Conservation (phyloP, 345 rosid species). For the Carallia brachiata region DNA sequence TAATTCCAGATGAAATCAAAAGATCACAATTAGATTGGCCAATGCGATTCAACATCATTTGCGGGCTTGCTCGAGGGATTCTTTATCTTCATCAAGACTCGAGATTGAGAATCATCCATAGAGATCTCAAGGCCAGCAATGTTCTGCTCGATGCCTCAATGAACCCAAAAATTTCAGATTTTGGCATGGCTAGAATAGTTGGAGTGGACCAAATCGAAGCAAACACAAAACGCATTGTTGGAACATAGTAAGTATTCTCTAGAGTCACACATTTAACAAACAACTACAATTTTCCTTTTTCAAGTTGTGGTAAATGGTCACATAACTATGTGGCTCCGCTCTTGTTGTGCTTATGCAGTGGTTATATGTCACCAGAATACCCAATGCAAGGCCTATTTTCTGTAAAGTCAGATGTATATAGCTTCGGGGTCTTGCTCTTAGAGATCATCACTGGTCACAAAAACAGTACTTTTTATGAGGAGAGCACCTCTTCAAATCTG, state of each 20-base stretch:
- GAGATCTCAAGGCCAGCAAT: constrained; percentile 31
- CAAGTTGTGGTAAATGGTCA: no score
- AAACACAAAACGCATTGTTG: constrained; percentile 1
- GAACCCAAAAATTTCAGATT: constrained; percentile 22
- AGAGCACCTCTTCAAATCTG: constrained; percentile 27
- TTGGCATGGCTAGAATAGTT: no score
- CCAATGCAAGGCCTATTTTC: constrained; percentile 31
- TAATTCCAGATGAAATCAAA: constrained; percentile 13
- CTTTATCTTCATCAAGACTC: constrained; percentile 27
- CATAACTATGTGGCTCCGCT: no score
- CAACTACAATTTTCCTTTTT: neutral
- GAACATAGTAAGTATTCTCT: constrained; percentile 27
- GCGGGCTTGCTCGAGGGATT: constrained; percentile 30
- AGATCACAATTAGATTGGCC: constrained; percentile 20
- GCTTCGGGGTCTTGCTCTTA: constrained; percentile 27
- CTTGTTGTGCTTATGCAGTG: constrained; percentile 2
- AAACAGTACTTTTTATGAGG: constrained; percentile 21
- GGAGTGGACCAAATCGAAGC: no score
- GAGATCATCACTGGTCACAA: constrained; percentile 17
- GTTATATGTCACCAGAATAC: constrained; percentile 38
- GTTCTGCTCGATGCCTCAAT: constrained; percentile 19
- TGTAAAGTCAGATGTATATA: constrained; percentile 28
- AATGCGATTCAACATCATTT: constrained; percentile 18
- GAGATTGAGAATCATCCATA: constrained; percentile 24
- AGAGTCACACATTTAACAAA: neutral